Conservation (phyloP, 225 moss, liverwort and hornwort species). For the Pseudoscleropodium purum region DNA sequence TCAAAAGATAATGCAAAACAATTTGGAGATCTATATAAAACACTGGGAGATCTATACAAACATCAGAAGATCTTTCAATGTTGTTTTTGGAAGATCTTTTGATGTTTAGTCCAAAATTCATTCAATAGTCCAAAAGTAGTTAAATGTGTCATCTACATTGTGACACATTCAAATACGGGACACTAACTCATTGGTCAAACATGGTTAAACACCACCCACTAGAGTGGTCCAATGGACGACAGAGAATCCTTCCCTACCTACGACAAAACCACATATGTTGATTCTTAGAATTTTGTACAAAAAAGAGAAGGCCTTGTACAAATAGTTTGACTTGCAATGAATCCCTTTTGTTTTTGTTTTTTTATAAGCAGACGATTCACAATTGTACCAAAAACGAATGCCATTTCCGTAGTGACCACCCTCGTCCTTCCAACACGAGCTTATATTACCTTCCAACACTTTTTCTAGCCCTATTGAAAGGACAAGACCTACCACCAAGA, state of each 20-base stretch:
- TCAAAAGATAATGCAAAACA: too few species aligned
- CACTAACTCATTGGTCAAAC: not conserved
- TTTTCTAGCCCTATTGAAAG: not conserved
- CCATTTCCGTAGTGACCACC: not conserved
- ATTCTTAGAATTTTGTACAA: not conserved
- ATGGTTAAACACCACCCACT: accelerated
- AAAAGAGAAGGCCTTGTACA: accelerated
- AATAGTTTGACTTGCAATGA: not conserved
- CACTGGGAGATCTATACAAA: too few species aligned
- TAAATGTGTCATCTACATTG: not conserved
- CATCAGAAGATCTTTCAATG: too few species aligned
- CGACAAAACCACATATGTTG: accelerated
- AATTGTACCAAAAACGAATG: accelerated
- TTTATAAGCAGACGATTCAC: not conserved
- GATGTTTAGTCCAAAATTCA: too few species aligned
- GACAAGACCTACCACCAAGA: not conserved
- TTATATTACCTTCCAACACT: not conserved
- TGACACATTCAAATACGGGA: not conserved
- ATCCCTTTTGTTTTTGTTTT: not conserved
- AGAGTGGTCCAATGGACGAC: accelerated
- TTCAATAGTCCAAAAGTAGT: too few species aligned
- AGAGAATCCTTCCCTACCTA: not conserved
- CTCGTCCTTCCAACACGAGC: not conserved
- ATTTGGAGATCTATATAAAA: too few species aligned
- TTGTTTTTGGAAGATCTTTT: too few species aligned